A percentile compares a stretch with the other conserved stretches of the same genome.
Evolutionary conservation across 805 yeast genomes (phyloP).

Genomic region (Starmerella khaoyaiensis): DNA sequence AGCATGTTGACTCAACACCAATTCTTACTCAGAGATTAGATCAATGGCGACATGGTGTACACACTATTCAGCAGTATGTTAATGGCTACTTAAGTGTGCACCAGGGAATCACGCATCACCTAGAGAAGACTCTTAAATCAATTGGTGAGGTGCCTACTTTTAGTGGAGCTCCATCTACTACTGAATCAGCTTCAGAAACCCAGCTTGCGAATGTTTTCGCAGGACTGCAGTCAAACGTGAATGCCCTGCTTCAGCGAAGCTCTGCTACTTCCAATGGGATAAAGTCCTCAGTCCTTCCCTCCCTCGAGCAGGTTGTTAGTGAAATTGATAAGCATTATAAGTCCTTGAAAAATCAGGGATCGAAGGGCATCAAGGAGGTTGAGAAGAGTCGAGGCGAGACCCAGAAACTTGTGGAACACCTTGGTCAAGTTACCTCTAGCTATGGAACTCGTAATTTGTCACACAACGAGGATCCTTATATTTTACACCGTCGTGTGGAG

Average conservation of each 20-base stretch:
- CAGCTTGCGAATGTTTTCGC: conserved; percentile 28
- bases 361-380: conserved; percentile 30
- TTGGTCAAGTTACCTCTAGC: conserved; percentile 26
- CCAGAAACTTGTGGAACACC: conserved; percentile 31
- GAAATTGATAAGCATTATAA: conserved; percentile 36
- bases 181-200: conserved; percentile 9
- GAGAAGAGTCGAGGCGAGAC: conserved; percentile 29
- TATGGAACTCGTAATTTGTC: conserved; percentile 29
- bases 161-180: conserved; percentile 9
- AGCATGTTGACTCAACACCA: conserved; percentile 29
- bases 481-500: conserved; percentile 31
- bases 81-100: conserved; percentile 25
- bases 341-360: conserved; percentile 29
- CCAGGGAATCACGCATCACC: conserved; percentile 22
- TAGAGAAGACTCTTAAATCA: conserved; percentile 28
- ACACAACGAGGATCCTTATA: conserved; percentile 36
- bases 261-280: conserved; percentile 30
- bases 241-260: conserved; percentile 28
- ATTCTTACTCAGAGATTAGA: conserved; percentile 29
- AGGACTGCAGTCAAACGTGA: conserved; percentile 26
- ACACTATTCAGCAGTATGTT: conserved; percentile 24
- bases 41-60: conserved; percentile 30
- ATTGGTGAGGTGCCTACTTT: conserved; percentile 29
- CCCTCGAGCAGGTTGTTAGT: conserved; percentile 30
- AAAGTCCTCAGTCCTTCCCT: conserved; percentile 33